Evolutionary conservation across 208 protist genomes (phyloP).

Genomic region (Endotrypanum monterogeii): DNA sequence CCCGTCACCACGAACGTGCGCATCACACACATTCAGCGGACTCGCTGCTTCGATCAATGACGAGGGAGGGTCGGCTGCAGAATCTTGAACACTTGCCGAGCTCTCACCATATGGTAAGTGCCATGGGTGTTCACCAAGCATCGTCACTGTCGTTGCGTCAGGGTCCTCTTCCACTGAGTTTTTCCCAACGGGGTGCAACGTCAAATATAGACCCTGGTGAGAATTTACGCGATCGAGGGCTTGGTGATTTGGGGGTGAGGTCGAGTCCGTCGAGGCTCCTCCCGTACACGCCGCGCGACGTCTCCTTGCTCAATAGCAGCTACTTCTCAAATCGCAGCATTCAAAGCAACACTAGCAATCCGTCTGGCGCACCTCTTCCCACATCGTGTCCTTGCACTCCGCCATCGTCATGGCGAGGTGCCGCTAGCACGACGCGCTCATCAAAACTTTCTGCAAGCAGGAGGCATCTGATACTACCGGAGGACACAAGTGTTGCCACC

Average conservation of each 20-base stretch:
- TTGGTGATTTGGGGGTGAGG: slow-evolving; percentile 4
- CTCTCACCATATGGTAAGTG: not conserved
- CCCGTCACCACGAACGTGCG: not conserved
- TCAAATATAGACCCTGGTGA: not conserved
- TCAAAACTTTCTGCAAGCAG: not conserved
- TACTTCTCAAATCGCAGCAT: slow-evolving; percentile 58
- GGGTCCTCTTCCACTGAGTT: not conserved
- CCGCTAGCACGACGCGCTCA: not conserved
- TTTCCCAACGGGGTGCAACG: not conserved
- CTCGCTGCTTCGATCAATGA: not conserved
- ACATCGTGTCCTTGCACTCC: slow-evolving; percentile 6
- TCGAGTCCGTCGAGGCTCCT: slow-evolving; percentile 17
- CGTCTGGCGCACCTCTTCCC: slow-evolving; percentile 31
- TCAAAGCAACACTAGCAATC: slow-evolving; percentile 38
- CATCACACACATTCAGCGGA: no score
- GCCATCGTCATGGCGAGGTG: not conserved
- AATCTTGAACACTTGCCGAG: not conserved
- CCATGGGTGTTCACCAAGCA: not conserved
- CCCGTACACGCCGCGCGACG: slow-evolving; percentile 57
- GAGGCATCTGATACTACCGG: not conserved
- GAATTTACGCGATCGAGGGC: not conserved
- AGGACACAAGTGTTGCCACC: slow-evolving; percentile 3
- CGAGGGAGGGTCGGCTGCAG: not conserved
- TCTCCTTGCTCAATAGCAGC: slow-evolving; percentile 42
- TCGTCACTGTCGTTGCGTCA: not conserved